Evolutionary conservation across 108 stramenopile genomes (phyloP).

Genomic region (Poteriospumella lacustris): DNA sequence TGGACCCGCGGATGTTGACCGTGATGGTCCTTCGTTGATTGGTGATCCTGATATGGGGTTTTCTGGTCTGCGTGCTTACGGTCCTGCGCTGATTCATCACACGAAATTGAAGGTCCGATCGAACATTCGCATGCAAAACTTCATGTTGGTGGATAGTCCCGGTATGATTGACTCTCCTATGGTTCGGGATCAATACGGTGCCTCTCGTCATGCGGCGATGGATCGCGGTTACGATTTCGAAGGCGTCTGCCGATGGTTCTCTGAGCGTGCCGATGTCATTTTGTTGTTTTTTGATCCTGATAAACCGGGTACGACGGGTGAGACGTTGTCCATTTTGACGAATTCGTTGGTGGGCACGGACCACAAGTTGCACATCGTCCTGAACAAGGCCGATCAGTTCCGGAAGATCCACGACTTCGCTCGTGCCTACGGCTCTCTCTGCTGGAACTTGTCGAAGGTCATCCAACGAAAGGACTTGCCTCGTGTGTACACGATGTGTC

Average conservation of each 20-base stretch:
- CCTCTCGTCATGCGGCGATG: conserved; percentile 11
- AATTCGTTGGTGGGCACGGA: conserved; percentile 89
- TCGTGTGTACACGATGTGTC: conserved; percentile 96
- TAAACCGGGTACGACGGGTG: conserved; percentile 91
- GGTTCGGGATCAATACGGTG: not conserved
- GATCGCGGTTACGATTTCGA: conserved; percentile 97
- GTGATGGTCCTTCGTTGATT: conserved; percentile 76
- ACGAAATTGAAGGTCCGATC: conserved; percentile 78
- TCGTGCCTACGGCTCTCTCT: conserved; percentile 91
- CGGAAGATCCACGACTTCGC: conserved; percentile 93
- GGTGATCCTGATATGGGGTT: conserved; percentile 98
- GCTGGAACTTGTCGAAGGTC: conserved; percentile 93
- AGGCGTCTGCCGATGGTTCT: conserved; percentile 88
- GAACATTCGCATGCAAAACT: conserved; percentile 54
- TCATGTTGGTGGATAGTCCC: conserved; percentile 87
- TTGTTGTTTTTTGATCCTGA: conserved; percentile 98
- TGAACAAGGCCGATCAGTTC: conserved; percentile 85
- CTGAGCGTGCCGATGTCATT: conserved; percentile 94
- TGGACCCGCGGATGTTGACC: conserved; percentile 80
- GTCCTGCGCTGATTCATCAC: conserved; percentile 90
- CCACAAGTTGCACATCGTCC: conserved; percentile 94
- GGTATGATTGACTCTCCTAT: conserved; percentile 79
- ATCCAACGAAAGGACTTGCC: conserved; percentile 77
- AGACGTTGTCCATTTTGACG: conserved; percentile 85
- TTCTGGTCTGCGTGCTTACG: conserved; percentile 75